phyloP scores from a whole-genome alignment of 345 rosid species.

The Salix arbutifolia region DNA sequence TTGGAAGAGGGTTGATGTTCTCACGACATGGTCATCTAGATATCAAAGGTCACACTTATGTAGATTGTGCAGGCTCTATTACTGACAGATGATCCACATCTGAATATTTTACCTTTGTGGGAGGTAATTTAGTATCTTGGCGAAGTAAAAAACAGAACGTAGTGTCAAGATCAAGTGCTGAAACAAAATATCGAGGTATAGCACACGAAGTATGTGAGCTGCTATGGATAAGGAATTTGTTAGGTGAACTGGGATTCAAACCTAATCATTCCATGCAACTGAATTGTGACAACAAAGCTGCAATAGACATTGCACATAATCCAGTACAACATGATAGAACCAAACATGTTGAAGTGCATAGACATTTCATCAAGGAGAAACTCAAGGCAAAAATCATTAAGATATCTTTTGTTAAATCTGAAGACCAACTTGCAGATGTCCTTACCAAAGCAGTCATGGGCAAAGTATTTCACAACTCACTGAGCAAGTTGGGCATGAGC shows the following conservation, averaged over 20 bases:
- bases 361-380: not conserved
- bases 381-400: not conserved
- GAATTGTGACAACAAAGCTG: not conserved
- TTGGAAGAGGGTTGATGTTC: not conserved
- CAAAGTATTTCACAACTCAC: not conserved
- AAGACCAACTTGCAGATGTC: not conserved
- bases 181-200: not conserved
- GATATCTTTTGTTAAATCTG: no score
- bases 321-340: not conserved
- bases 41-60: not conserved
- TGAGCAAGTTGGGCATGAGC: not conserved
- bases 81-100: not conserved
- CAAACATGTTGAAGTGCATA: not conserved
- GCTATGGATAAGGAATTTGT: not conserved
- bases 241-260: not conserved
- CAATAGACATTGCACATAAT: not conserved
- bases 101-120: not conserved
- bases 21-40: no score
- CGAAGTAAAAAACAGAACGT: not conserved
- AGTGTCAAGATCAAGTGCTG: not conserved
- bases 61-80: not conserved
- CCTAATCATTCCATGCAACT: not conserved
- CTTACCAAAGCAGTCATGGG: not conserved
- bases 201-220: not conserved
- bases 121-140: conserved; percentile 1